Base-by-base conservation (phyloP, 768 basidiomycete genomes). In the Trichaptum fuscoviolaceum region DNA sequence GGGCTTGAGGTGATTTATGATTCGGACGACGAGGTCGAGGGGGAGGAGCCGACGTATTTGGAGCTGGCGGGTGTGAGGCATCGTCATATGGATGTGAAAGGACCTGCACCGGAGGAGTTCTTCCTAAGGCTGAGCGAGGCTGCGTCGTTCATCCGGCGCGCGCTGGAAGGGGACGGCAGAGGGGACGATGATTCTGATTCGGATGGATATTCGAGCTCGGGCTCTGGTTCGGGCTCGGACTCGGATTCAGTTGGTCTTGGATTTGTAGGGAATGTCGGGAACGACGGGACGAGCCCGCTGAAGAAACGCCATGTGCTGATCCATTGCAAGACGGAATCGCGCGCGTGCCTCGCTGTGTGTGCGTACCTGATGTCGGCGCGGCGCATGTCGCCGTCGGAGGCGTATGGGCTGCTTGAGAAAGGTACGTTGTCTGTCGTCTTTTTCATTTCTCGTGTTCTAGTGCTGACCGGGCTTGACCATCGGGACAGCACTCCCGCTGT, bases 211-310 rank as follows among this genome's bases (percentile, higher is more conserved):
- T 76, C 79, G n/a, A 87, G 88, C 67, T 79, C 81, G 10, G 80
- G 82, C 61, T 85, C 85, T 20, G 86, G 84, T 70, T 77, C 81
- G 10, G 80, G 82, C 61, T 85, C 85, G 18, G 86, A 84, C 69
- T 77, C 81, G 35, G 81, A 52, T 81, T 30, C 82, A 77, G 35
- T 85, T 81, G 67, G 84, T 85, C 36, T 85, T 82, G n/a, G n/a
- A n/a, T n/a, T n/a, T n/a, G n/a, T n/a, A n/a, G n/a, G n/a, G n/a
- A n/a, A n/a, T n/a, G 73, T 71, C 86, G 86, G 70, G 73, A 85
- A 66, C 7, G 1, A 23, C 5, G 5, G 9, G 57, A 57, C 7
- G 25, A 7, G 4, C 63, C 36, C 35, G 27, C 24, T 69, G 34
- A 23, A 20, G 35, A 57, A 65, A 25, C 34, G 18, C 26, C 64